phyloP scores from a whole-genome alignment of 768 basidiomycete genomes.

The Mycena indigotica region DNA sequence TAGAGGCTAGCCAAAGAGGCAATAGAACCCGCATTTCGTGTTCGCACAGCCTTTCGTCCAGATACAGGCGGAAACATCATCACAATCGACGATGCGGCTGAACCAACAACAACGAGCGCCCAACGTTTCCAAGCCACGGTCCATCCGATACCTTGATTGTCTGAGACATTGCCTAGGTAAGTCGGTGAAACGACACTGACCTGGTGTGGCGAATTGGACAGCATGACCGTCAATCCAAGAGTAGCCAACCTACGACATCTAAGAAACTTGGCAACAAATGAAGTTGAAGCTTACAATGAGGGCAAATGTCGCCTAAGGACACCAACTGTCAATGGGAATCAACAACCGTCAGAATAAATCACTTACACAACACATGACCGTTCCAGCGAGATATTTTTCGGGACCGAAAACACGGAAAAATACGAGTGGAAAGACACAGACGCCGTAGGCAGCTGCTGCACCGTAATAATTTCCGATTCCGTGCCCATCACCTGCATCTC shows the following conservation, averaged over 20 bases:
- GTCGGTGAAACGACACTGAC: slow-evolving; percentile 15
- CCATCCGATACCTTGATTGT: slow-evolving; percentile 42
- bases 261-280: not conserved
- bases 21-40: slow-evolving; percentile 43
- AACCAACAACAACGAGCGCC: slow-evolving; percentile 53
- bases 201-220: slow-evolving; percentile 43
- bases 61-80: slow-evolving; percentile 58
- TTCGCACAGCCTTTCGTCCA: slow-evolving; percentile 42
- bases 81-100: slow-evolving; percentile 51
- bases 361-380: slow-evolving; percentile 41
- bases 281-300: slow-evolving; percentile 34
- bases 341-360: not conserved
- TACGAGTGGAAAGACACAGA: slow-evolving; percentile 48
- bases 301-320: slow-evolving; percentile 44
- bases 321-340: not conserved
- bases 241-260: slow-evolving; percentile 42
- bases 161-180: not conserved
- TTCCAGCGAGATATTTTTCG: slow-evolving; percentile 37
- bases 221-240: slow-evolving; percentile 59
- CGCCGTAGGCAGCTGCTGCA: slow-evolving; percentile 48
- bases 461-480: slow-evolving; percentile 60
- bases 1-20: slow-evolving; percentile 45
- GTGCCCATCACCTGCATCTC: slow-evolving; percentile 36
- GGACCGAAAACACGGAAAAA: slow-evolving; percentile 54
- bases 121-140: slow-evolving; percentile 54